These are phyloP conservation scores for Aspergillus cavernicola DNA, from an alignment of 495 filamentous ascomycete genomes.

Conservation along the genomic window DNA sequence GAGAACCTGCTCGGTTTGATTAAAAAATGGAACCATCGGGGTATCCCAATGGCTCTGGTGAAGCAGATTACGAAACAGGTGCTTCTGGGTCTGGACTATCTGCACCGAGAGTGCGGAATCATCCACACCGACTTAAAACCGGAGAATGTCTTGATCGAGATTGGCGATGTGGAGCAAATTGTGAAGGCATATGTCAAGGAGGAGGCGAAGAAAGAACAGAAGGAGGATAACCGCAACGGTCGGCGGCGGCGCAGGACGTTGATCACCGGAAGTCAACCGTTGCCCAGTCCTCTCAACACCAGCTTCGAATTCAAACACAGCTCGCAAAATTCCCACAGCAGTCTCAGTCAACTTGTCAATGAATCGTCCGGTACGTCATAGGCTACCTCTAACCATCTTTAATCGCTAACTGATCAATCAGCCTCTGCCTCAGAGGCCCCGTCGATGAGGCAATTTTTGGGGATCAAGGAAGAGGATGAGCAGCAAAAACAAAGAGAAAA, in stretches of 20 bases:
- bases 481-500: conserved; percentile 84
- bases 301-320: conserved; percentile 78
- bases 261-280: conserved; percentile 94
- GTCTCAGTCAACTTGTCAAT: conserved; percentile 77
- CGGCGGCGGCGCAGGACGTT: conserved; percentile 84
- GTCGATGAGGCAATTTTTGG: conserved; percentile 59
- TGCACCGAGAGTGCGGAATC: conserved; percentile 97
- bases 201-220: conserved; percentile 63
- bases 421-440: conserved; percentile 20
- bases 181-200: conserved; percentile 93
- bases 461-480: conserved; percentile 64
- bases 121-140: conserved; percentile 98
- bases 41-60: conserved; percentile 92
- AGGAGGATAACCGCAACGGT: conserved; percentile 93
- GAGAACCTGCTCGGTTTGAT: conserved; percentile 95
- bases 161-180: conserved; percentile 96
- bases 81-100: conserved; percentile 88
- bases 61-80: conserved; percentile 99
- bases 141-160: conserved; percentile 98
- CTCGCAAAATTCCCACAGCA: conserved; percentile 71
- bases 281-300: conserved; percentile 91
- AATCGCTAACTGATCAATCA: conserved; percentile 11
- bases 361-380: conserved; percentile 64
- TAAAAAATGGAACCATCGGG: conserved; percentile 96
- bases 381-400: conserved; percentile 2